Evolutionary conservation across 2,329 filamentous ascomycete genomes (phyloP).

Genomic region (Pseudocercospora pini-densiflorae): DNA sequence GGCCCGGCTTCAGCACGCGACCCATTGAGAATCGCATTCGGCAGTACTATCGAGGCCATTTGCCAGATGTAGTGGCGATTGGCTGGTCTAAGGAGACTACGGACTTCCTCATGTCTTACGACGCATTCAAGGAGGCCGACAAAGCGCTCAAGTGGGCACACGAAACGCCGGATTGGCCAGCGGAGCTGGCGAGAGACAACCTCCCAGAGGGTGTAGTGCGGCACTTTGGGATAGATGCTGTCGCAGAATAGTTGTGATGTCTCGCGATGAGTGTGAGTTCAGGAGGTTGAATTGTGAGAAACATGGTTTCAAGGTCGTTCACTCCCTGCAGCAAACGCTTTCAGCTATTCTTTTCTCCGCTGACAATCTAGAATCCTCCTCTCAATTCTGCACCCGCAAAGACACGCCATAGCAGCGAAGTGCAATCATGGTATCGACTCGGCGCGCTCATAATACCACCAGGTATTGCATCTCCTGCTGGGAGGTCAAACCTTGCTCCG

Average conservation of each 20-base stretch:
- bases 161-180: background rate
- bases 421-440: background rate
- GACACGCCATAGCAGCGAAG: background rate
- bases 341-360: background rate
- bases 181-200: background rate
- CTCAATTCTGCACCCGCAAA: background rate
- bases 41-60: background rate
- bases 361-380: background rate
- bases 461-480: conserved; percentile 6
- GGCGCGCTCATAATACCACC: background rate
- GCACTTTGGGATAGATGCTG: background rate
- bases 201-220: background rate
- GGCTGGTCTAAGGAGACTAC: background rate
- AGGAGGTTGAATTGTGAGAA: background rate
- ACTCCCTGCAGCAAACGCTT: background rate
- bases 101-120: background rate
- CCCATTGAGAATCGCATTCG: background rate
- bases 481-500: background rate
- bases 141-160: background rate
- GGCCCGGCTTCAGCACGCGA: too few species aligned
- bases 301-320: background rate
- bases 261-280: background rate
- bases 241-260: background rate
- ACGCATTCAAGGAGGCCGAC: background rate
- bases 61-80: background rate